These are phyloP conservation scores for Candolleomyces aberdarensis DNA, from an alignment of 768 basidiomycete genomes.

Conservation along the genomic window DNA sequence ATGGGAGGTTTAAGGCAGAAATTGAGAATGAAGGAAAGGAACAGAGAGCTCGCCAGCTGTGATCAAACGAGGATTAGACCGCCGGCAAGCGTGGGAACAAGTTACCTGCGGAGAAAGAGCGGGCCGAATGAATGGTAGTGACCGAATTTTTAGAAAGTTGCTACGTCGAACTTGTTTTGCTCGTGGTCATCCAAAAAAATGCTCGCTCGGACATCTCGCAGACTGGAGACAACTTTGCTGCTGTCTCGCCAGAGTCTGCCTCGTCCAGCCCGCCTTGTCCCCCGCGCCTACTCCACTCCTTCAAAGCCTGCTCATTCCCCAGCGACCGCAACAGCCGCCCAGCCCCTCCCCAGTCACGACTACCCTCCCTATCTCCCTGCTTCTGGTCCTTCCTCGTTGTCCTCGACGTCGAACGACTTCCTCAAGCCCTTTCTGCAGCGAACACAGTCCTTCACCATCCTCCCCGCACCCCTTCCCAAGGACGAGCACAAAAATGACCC, in stretches of 20 bases:
- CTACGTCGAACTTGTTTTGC: not conserved
- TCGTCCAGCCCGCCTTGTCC: conserved; percentile 67
- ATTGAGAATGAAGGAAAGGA: not conserved
- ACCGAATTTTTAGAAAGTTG: not conserved
- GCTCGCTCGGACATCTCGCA: conserved; percentile 36
- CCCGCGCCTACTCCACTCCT: conserved; percentile 68
- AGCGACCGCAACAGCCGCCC: conserved; percentile 40
- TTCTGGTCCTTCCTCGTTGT: conserved; percentile 3
- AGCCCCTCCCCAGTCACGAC: conserved; percentile 29
- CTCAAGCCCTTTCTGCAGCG: conserved; percentile 11
- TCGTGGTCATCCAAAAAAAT: conserved; percentile 19
- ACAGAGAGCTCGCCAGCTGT: not conserved
- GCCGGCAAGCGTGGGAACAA: not conserved
- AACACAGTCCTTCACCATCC: conserved; percentile 42
- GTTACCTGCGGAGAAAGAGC: not conserved
- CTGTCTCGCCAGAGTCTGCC: conserved; percentile 67
- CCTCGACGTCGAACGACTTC: conserved; percentile 5
- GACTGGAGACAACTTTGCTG: conserved; percentile 46
- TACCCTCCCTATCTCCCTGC: conserved; percentile 36
- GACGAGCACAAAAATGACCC: conserved; percentile 39
- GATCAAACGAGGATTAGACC: not conserved
- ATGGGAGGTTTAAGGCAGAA: no score
- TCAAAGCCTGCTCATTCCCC: conserved; percentile 54
- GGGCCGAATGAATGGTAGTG: not conserved
- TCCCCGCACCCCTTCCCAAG: conserved; percentile 65